Conservation (phyloP, 2,329 filamentous ascomycete species). For the Colletotrichum eleusines region DNA sequence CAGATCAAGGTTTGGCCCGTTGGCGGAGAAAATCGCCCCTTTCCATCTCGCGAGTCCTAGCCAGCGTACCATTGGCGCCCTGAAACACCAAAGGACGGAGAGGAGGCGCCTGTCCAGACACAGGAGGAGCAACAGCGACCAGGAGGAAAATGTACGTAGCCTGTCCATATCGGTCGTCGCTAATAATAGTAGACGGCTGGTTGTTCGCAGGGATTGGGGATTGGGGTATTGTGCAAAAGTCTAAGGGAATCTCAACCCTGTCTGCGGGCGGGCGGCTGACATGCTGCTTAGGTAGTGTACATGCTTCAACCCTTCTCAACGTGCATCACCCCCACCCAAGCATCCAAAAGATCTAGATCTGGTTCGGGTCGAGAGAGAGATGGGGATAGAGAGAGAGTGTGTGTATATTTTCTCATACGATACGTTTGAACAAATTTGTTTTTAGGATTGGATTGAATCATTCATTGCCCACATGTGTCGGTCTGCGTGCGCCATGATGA, state of each 20-base stretch:
- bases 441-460: slow-evolving; percentile 8
- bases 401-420: background rate
- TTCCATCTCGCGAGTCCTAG: background rate
- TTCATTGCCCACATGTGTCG: slow-evolving; percentile 21
- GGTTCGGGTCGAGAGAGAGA: background rate
- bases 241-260: slow-evolving; percentile 7
- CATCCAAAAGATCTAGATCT: too few species aligned
- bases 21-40: slow-evolving; percentile 12
- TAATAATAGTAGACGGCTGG: slow-evolving; percentile 35
- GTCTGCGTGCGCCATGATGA: slow-evolving; percentile 26
- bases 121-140: slow-evolving; percentile 19
- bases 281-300: slow-evolving; percentile 19
- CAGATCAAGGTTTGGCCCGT: background rate
- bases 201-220: background rate
- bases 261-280: slow-evolving; percentile 23
- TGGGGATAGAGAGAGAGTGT: too few species aligned
- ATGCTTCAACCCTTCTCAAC: background rate
- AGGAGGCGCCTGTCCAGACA: slow-evolving; percentile 30
- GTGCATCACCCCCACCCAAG: too few species aligned
- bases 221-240: background rate
- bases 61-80: slow-evolving; percentile 28
- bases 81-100: slow-evolving; percentile 26
- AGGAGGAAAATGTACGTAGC: slow-evolving; percentile 25
- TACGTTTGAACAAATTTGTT: slow-evolving; percentile 30
- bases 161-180: slow-evolving; percentile 15